Base-by-base conservation (phyloP, 805 yeast species). In the Sugiyamaella smithiae region DNA sequence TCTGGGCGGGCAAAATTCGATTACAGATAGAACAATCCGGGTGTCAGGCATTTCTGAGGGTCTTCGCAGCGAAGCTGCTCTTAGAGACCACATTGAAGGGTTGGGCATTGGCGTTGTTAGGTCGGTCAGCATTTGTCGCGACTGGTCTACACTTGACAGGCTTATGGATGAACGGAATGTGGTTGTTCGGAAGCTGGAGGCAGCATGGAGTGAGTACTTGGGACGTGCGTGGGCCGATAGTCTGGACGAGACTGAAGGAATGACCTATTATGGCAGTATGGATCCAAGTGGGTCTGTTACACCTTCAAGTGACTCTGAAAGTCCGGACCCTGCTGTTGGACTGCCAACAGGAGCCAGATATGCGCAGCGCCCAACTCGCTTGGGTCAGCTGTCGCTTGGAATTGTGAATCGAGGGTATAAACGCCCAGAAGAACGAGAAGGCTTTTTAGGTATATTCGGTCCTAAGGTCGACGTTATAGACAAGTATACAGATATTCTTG, bases 11-110 rank as follows among this genome's bases (percentile, higher is more conserved):
- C 97, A 90, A 64, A 85, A 85, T 62, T 83, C 96, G 7, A 76
- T 91, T 50, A 88, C 98, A 0, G 98, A 91, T 71, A 75, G 96
- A 63, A 93, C 98, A 1, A 83, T 93, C 35, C 72, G 91, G 50
- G 65, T 91, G 11, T 81, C 91, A 31, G 98, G 98, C 0, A 88
- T 91, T 3, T 97, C 98, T 0, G 83, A 86, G 0, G 81, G 82
- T 40, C 68, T 90, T 36, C 74, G 97, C 45, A 82, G 80, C 49
- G 89, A 82, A 56, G 74, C 74, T n/a, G 80, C 78, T 11, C 67
- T 91, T 56, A 82, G 78, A 49, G 75, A 80, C 31, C 93, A 88
- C 60, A 82, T 91, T 22, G 93, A 88, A 58, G 75, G 77, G 7
- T 70, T 91, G 31, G 83, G 84, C 24, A 83, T 90, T 29, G 97